phyloP scores from a whole-genome alignment of 1,284 basidiomycete species.

The Tetrapyrgos nigripes region DNA sequence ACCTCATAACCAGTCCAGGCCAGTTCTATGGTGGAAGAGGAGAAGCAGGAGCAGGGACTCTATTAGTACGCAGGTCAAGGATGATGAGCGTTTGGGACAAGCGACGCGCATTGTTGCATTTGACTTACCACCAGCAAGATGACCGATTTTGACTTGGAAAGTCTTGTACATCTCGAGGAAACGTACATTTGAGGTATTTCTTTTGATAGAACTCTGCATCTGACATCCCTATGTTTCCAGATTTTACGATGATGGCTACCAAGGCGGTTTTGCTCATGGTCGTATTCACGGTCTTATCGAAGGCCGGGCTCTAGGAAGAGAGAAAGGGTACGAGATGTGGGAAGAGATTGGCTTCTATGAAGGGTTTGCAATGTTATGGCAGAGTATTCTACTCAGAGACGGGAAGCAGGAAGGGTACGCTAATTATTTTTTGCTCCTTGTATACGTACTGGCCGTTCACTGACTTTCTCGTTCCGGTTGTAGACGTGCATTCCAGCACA shows the following conservation, averaged over 20 bases:
- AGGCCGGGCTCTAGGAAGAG: constrained; percentile 85
- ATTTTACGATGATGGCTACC: constrained; percentile 82
- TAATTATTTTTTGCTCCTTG: not conserved
- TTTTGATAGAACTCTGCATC: too few species aligned
- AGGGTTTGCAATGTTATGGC: constrained; percentile 82
- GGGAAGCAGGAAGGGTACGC: constrained; percentile 55
- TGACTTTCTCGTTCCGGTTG: constrained; percentile 7
- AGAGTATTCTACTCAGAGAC: constrained; percentile 48
- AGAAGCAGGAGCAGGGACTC: too few species aligned
- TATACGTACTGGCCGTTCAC: not conserved
- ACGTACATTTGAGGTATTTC: too few species aligned
- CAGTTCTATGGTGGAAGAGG: too few species aligned
- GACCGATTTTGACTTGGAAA: too few species aligned
- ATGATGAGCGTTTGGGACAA: too few species aligned
- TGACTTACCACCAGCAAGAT: too few species aligned
- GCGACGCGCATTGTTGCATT: too few species aligned
- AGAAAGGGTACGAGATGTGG: constrained; percentile 96
- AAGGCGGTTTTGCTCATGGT: constrained; percentile 84
- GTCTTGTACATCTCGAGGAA: too few species aligned
- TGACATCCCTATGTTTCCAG: constrained; percentile 48
- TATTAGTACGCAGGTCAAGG: too few species aligned
- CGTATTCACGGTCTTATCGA: constrained; percentile 90
- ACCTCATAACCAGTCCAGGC: too few species aligned
- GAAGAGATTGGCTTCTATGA: constrained; percentile 95
- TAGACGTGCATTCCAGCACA: constrained; percentile 71